A percentile compares a stretch with the other conserved stretches of the same genome.
phyloP scores from a whole-genome alignment of 225 moss, liverwort and hornwort genomes.

The Marchantia paleacea region DNA sequence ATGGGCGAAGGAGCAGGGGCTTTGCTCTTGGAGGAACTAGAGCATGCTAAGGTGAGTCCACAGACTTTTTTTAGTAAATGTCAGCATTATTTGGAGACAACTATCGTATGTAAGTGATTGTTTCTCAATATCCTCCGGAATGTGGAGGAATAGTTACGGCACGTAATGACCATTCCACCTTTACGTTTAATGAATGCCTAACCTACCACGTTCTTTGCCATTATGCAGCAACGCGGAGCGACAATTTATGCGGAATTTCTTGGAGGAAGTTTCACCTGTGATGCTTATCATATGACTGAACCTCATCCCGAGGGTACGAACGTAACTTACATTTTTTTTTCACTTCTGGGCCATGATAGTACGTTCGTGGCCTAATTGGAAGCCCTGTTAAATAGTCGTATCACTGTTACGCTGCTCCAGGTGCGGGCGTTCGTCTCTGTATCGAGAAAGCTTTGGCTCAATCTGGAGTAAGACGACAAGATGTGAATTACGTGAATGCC shows the following conservation, averaged over 20 bases:
- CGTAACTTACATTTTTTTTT: background rate
- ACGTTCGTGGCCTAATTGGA: too few species aligned
- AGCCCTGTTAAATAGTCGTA: constrained; percentile 1
- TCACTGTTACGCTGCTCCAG: constrained; percentile 38
- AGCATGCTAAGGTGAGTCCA: constrained; percentile 72
- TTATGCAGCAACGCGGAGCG: constrained; percentile 72
- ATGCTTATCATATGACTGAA: constrained; percentile 92
- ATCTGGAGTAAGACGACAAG: constrained; percentile 71
- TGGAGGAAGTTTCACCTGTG: constrained; percentile 93
- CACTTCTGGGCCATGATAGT: too few species aligned
- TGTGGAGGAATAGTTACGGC: too few species aligned
- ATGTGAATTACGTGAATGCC: constrained; percentile 91
- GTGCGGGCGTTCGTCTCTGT: constrained; percentile 81
- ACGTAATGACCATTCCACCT: too few species aligned
- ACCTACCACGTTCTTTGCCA: background rate
- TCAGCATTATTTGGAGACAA: too few species aligned
- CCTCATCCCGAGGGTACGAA: constrained; percentile 80
- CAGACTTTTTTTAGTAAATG: too few species aligned
- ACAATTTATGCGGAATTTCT: constrained; percentile 91
- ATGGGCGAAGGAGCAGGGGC: constrained; percentile 95
- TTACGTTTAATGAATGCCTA: too few species aligned
- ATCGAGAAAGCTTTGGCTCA: constrained; percentile 85
- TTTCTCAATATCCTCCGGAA: too few species aligned
- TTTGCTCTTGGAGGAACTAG: constrained; percentile 79
- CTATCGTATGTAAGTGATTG: too few species aligned